Percentiles rank a stretch among this genome's conserved stretches.
Conservation (phyloP, 2,329 filamentous ascomycete genomes). For the Pseudogymnoascus sp. region DNA sequence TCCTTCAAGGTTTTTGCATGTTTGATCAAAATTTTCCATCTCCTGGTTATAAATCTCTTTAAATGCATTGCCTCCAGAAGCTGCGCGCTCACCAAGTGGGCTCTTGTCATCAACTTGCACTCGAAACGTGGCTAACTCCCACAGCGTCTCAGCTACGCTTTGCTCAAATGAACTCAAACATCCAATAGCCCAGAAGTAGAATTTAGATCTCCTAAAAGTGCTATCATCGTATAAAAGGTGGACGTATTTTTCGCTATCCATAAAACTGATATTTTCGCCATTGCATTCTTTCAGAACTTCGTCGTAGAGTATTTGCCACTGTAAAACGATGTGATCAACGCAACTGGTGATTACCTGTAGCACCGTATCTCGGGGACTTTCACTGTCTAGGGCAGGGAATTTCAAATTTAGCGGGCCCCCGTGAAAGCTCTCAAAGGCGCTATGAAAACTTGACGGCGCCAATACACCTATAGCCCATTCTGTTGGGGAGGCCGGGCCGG, state of each 20-base stretch:
- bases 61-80: no score
- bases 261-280: background rate
- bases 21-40: background rate
- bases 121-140: background rate
- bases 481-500: background rate
- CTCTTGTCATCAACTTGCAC: background rate
- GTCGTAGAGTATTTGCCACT: background rate
- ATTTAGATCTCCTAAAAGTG: constrained; percentile 21
- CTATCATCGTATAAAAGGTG: constrained; percentile 23
- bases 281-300: background rate
- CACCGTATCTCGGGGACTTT: background rate
- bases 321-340: background rate
- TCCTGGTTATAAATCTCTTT: background rate
- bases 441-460: background rate
- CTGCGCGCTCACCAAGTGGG: background rate
- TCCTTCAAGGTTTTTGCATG: background rate
- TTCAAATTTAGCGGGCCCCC: background rate
- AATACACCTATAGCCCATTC: background rate
- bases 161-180: constrained; percentile 17
- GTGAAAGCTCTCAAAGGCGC: background rate
- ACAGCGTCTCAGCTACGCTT: constrained; percentile 17
- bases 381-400: background rate
- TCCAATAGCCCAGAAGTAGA: constrained; percentile 25
- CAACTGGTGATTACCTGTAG: background rate
- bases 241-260: background rate